Evolutionary conservation across 768 basidiomycete genomes (phyloP).

Genomic region (Leccinellum albellum): DNA sequence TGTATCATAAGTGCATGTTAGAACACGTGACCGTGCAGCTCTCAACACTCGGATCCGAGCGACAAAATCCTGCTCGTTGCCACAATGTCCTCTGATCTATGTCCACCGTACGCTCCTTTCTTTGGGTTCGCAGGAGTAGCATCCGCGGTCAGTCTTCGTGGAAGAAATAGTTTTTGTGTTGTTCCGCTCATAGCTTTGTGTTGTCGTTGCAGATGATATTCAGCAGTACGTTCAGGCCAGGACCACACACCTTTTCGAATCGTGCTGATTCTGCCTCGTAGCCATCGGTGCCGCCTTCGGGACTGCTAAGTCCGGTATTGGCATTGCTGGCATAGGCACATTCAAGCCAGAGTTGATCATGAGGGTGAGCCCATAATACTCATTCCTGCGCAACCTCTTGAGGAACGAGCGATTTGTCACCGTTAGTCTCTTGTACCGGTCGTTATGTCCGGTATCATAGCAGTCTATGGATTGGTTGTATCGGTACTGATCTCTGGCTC

Average conservation of each 20-base stretch:
- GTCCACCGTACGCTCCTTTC: conserved; percentile 95
- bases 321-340: conserved; percentile 89
- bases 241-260: background rate
- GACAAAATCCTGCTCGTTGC: background rate
- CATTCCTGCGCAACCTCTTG: background rate
- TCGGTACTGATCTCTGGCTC: conserved; percentile 85
- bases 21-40: conserved; percentile 14
- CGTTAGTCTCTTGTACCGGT: conserved; percentile 88
- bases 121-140: conserved; percentile 97
- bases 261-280: conserved; percentile 28
- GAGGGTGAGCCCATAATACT: conserved; percentile 57
- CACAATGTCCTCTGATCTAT: conserved; percentile 52
- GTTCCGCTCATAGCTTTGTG: conserved; percentile 6
- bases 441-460: conserved; percentile 98
- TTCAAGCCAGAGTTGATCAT: conserved; percentile 97
- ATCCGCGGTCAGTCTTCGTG: conserved; percentile 63
- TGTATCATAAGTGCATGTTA: too few species aligned
- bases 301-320: conserved; percentile 95
- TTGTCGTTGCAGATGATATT: conserved; percentile 77
- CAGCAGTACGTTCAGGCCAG: conserved; percentile 66
- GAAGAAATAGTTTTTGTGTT: background rate
- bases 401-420: background rate
- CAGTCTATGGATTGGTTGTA: conserved; percentile 95
- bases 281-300: conserved; percentile 95
- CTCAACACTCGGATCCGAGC: too few species aligned